A percentile compares a stretch with the other conserved stretches of the same genome.
phyloP scores from a whole-genome alignment of 345 rosid species.

The Gossypium australe region DNA sequence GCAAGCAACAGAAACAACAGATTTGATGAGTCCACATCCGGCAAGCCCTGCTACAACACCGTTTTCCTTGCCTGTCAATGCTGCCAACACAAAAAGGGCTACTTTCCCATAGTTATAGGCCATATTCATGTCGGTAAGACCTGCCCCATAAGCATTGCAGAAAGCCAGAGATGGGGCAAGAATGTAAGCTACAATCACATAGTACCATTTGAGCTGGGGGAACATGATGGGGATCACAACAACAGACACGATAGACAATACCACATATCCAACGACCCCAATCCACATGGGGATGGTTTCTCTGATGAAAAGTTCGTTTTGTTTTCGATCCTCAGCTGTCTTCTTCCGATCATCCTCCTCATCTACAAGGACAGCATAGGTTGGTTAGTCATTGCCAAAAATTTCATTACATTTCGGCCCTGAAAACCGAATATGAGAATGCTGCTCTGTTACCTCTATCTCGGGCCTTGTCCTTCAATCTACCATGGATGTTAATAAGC shows the following conservation, averaged over 20 bases:
- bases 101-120: conserved; percentile 95
- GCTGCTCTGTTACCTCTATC: conserved; percentile 14
- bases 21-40: conserved; percentile 86
- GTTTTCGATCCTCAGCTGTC: conserved; percentile 30
- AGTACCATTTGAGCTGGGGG: conserved; percentile 93
- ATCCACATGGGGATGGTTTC: conserved; percentile 82
- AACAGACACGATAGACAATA: conserved; percentile 51
- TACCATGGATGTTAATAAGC: conserved; percentile 38
- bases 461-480: conserved; percentile 37
- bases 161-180: conserved; percentile 85
- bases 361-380: not conserved
- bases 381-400: not conserved
- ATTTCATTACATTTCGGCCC: not conserved
- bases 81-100: conserved; percentile 76
- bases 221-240: conserved; percentile 70
- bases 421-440: not conserved
- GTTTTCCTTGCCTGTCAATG: conserved; percentile 63
- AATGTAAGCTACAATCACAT: conserved; percentile 61
- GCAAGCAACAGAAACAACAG: conserved; percentile 85
- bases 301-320: conserved; percentile 57
- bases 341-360: conserved; percentile 22
- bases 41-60: conserved; percentile 85
- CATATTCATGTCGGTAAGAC: conserved; percentile 95
- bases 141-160: conserved; percentile 94
- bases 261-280: conserved; percentile 49